phyloP scores from a whole-genome alignment of 805 yeast species.

The Pichia gijzeniarum region DNA sequence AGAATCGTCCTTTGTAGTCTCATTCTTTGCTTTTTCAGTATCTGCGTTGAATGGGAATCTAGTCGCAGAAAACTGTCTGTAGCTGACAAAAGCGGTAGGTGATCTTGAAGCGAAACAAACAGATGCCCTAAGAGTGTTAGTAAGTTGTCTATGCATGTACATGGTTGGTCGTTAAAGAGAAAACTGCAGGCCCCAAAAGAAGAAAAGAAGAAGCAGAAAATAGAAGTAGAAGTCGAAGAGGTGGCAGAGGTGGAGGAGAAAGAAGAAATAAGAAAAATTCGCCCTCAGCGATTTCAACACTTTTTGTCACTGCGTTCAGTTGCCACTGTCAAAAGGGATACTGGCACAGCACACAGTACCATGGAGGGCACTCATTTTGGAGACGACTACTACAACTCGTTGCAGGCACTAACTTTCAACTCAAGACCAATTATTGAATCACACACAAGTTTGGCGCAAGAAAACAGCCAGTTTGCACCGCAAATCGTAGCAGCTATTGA shows the following conservation, averaged over 20 bases:
- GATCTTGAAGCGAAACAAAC: constrained; percentile 12
- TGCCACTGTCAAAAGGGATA: too few species aligned
- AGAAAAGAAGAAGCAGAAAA: too few species aligned
- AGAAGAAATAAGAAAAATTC: not conserved
- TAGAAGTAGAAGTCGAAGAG: not conserved
- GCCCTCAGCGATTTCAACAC: not conserved
- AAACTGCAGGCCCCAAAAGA: too few species aligned
- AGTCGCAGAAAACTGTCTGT: constrained; percentile 22
- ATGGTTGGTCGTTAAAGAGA: not conserved
- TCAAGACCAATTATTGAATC: constrained; percentile 85
- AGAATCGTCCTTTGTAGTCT: constrained; percentile 4
- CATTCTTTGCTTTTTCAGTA: constrained; percentile 9
- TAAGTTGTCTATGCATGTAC: constrained; percentile 25
- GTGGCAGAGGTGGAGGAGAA: not conserved
- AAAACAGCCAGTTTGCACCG: constrained; percentile 69
- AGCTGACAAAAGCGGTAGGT: not conserved
- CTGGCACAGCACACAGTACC: too few species aligned
- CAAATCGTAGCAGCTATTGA: constrained; percentile 74
- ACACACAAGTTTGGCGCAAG: constrained; percentile 80
- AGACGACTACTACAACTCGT: constrained; percentile 63
- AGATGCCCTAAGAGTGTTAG: constrained; percentile 17
- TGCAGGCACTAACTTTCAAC: constrained; percentile 76
- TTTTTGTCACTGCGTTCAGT: too few species aligned
- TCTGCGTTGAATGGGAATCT: constrained; percentile 27
- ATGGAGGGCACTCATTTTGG: constrained; percentile 25